These are phyloP conservation scores for Fusarium temperatum DNA, from an alignment of 2,329 filamentous ascomycete genomes.

Conservation along the genomic window DNA sequence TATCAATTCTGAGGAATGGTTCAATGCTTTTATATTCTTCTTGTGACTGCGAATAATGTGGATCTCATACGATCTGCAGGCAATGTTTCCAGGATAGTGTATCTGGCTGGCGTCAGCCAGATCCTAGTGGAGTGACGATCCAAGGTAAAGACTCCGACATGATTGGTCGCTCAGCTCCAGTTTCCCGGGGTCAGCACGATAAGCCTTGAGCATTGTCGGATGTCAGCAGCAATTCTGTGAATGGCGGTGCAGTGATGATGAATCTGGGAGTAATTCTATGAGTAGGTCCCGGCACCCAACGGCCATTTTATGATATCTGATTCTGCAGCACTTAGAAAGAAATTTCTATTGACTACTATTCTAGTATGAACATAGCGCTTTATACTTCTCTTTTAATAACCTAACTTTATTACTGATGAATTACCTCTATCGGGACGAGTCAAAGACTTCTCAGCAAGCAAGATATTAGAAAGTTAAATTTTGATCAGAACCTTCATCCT, in stretches of 20 bases:
- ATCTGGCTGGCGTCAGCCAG: slow-evolving; percentile 8
- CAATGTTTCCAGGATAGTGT: neutral
- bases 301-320: neutral
- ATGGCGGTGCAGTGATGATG: neutral
- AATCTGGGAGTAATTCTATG: neutral
- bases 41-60: neutral
- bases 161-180: neutral
- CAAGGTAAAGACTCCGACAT: neutral
- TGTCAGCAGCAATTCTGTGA: neutral
- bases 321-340: neutral
- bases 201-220: neutral
- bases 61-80: neutral
- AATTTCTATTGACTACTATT: neutral
- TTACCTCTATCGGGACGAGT: no score
- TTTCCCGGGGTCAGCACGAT: neutral
- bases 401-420: no score
- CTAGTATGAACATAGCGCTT: no score
- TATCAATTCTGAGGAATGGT: neutral
- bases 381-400: neutral
- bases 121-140: neutral
- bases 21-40: neutral
- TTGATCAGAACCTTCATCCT: neutral
- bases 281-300: neutral
- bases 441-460: no score
- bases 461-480: no score